Evolutionary conservation across 331 rosid genomes (phyloP).

Genomic region (Phaseolus coccineus): DNA sequence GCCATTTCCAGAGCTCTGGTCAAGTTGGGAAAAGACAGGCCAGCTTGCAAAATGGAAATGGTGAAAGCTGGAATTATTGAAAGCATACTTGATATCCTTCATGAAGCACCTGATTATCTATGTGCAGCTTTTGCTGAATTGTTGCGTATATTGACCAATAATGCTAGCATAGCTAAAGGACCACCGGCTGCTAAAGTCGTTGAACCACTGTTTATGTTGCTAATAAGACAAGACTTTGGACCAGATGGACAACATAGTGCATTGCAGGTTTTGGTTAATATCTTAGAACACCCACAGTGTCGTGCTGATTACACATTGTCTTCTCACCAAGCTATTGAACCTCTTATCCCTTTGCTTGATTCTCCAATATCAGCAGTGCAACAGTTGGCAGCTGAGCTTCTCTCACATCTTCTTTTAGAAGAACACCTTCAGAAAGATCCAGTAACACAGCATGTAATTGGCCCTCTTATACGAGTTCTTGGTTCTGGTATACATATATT

Average conservation of each 20-base stretch:
- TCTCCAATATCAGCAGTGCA: constrained; percentile 93
- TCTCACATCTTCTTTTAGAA: constrained; percentile 90
- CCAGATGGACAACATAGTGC: constrained; percentile 99
- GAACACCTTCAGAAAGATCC: constrained; percentile 94
- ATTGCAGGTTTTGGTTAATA: constrained; percentile 95
- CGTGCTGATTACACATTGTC: constrained; percentile 88
- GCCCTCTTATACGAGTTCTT: constrained; percentile 89
- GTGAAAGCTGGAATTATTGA: constrained; percentile 97
- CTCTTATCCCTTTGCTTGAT: constrained; percentile 92
- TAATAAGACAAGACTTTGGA: constrained; percentile 92
- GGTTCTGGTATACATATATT: constrained; percentile 93
- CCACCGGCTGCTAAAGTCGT: constrained; percentile 95
- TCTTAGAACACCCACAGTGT: constrained; percentile 95
- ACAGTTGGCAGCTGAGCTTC: constrained; percentile 95
- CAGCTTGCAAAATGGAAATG: constrained; percentile 95
- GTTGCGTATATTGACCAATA: constrained; percentile 94
- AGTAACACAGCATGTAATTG: constrained; percentile 89
- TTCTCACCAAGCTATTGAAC: constrained; percentile 87
- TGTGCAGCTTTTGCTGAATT: constrained; percentile 94
- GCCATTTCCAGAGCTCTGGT: constrained; percentile 96
- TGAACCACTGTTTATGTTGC: constrained; percentile 81
- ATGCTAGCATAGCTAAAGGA: constrained; percentile 98
- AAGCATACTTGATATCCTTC: constrained; percentile 85
- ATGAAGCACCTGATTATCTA: constrained; percentile 96
- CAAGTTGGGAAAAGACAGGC: constrained; percentile 97